Conservation (phyloP, 148 eudicot genomes). For the Bassia scoparia region DNA sequence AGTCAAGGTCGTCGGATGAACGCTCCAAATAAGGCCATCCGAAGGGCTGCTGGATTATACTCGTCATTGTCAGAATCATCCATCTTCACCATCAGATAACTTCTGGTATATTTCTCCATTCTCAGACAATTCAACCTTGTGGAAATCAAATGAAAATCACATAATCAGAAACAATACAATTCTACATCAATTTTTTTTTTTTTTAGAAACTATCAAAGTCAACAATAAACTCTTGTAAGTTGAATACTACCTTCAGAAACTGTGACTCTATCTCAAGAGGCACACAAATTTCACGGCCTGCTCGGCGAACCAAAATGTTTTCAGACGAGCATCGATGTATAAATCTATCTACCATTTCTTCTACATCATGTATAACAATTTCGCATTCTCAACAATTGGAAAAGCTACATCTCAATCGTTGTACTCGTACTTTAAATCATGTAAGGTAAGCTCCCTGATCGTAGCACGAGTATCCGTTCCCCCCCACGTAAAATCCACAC, state of each 20-base stretch:
- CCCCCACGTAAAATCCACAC: not conserved
- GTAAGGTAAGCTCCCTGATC: slow-evolving; percentile 11
- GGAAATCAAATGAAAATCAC: too few species aligned
- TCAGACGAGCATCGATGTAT: slow-evolving; percentile 6
- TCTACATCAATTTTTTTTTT: too few species aligned
- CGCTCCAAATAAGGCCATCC: too few species aligned
- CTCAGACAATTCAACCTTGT: too few species aligned
- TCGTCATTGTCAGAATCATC: too few species aligned
- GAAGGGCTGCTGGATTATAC: too few species aligned
- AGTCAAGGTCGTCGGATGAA: too few species aligned
- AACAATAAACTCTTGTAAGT: not conserved
- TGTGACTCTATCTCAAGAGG: not conserved
- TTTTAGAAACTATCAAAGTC: too few species aligned
- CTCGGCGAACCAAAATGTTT: not conserved
- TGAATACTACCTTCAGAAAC: not conserved
- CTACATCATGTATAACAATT: too few species aligned
- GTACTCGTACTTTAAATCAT: not conserved
- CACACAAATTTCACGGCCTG: not conserved
- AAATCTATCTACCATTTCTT: not conserved
- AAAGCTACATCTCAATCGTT: not conserved
- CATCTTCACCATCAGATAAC: too few species aligned
- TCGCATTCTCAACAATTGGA: slow-evolving; percentile 6
- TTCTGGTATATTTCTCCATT: too few species aligned
- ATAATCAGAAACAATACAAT: too few species aligned
- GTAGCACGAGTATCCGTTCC: not conserved